Base-by-base conservation (phyloP, 805 yeast species). In the Lachancea lanzarotensis region DNA sequence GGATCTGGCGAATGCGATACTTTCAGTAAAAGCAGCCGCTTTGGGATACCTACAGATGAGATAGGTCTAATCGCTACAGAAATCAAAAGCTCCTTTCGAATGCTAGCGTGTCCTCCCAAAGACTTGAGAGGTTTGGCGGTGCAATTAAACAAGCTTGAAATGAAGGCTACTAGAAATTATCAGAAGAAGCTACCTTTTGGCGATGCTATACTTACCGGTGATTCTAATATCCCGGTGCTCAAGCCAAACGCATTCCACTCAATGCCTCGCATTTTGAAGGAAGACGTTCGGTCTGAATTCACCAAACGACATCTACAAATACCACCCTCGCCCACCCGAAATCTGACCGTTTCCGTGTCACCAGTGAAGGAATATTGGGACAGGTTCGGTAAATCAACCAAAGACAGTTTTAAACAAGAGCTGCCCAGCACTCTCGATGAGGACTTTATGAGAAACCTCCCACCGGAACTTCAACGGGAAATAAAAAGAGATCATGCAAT, bases 1-100 rank as follows among this genome's bases (percentile, higher is more conserved):
- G 98, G 98, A 0, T 78, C 84, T 79, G 98, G 98, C 0, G 60
- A 60, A 12, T 87, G 96, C 62, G 87, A 81, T 41, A 68, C 81
- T 29, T 65, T 73, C 11, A 77, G 81, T 35, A 80, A 79, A 52
- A 69, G 82, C 10, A 67, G 82, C 2, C 69, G 69, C 29, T 56
- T 91, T 12, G 88, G 89, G 0, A 59, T 76, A 1, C 72, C 82
- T 2, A 78, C 89, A 1, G 70, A 76, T 53, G 82, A 78, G 43
- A 52, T 70, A 53, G 86, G 87, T 0, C 56, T 77, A n/a, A 60
- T 87, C 8, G 74, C 80, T 0, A 70, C 80, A 11, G 86, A 82
- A 55, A 56, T 81, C 32, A 74, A 79, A 52, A 67, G 76, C 11
- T 60, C 85, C 15, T 76, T 75, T 52, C 65, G 86, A 43, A 66